These are phyloP conservation scores for Vitis hybrid DNA, from an alignment of 177 flowering plant species.

Conservation along the genomic window DNA sequence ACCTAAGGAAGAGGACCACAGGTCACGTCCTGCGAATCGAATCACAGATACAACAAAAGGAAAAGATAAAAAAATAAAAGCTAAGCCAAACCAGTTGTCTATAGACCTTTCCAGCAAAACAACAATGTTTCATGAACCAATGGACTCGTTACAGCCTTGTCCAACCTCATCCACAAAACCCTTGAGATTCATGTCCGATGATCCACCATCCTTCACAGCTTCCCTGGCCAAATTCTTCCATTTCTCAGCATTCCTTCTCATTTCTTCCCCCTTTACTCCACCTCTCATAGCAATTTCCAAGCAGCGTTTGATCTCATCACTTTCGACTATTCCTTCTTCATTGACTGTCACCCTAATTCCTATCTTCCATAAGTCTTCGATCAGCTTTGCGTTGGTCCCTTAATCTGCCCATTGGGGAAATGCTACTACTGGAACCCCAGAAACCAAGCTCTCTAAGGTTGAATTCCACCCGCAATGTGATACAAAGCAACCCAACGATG, in stretches of 20 bases:
- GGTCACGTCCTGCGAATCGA: no score
- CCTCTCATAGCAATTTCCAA: constrained; percentile 23
- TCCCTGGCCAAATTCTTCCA: constrained; percentile 31
- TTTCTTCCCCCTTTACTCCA: constrained; percentile 16
- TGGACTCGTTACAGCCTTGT: no score
- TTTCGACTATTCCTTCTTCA: constrained; percentile 27
- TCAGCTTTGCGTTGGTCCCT: constrained; percentile 27
- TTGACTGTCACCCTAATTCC: constrained; percentile 22
- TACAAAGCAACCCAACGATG: constrained; percentile 54
- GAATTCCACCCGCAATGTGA: constrained; percentile 73
- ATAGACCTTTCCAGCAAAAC: no score
- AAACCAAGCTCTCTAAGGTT: constrained; percentile 35
- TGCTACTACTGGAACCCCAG: constrained; percentile 36
- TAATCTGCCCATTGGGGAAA: constrained; percentile 38
- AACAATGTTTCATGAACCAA: no score
- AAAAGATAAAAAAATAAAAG: no score
- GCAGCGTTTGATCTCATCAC: constrained; percentile 25
- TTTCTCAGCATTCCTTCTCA: constrained; percentile 25
- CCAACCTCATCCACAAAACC: constrained; percentile 21
- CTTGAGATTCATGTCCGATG: constrained; percentile 22
- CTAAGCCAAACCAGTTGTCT: no score
- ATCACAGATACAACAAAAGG: no score
- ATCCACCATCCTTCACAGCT: constrained; percentile 30
- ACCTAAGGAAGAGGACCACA: no score
- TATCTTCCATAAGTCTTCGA: constrained; percentile 27